Evolutionary conservation across 257 asterid species (phyloP), one percentile per base, ranked within the genome.

Genomic region (Nyctanthes arbortristis): DNA sequence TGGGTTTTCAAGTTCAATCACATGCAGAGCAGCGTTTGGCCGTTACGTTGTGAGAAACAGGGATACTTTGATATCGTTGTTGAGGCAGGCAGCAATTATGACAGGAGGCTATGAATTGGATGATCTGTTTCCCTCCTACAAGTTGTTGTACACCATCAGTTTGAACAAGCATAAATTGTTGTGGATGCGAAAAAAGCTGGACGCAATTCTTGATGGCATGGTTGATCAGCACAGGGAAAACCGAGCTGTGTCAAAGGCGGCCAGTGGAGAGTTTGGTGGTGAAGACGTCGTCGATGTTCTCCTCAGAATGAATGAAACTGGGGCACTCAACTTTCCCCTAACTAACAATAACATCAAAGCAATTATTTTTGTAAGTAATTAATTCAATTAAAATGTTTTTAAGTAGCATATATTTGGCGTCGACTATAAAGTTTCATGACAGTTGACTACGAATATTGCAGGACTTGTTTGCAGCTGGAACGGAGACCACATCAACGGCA

Each of bases 101-200:
- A 54, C 70, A 0, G 78, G 75, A 1, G 80, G 79, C 0, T 75
- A 75, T 6, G 69, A 70, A 67, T 3, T 68, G 14, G 80, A 79
- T 0, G 84, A 80, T 61, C 13, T 84, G 9, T 80, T 73, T 20
- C 88, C 88, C 2, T 80, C 82, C 0, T 37, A 47, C 12, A 73
- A 60, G 54, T 10, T 80, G 60, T 73, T 84, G 30, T 55, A 25
- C 16, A 4, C 20, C 0, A 37, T 78, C 4, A 59, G 72, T 7
- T 63, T 72, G 27, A 71, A 59, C 7, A 68, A 56, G 10, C 9
- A 47, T 5, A 73, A 33, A 12, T 6, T 79, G 78, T 0, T 65
- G 20, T 11, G 72, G 60, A 65, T 74, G 69, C 75, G 81, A 1
- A 40, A 63, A 0, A 28, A 14, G 28, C 2, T 74, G 1, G 88